Conservation (phyloP, 352 stramenopile species). For the Globisporangium perplexum region DNA sequence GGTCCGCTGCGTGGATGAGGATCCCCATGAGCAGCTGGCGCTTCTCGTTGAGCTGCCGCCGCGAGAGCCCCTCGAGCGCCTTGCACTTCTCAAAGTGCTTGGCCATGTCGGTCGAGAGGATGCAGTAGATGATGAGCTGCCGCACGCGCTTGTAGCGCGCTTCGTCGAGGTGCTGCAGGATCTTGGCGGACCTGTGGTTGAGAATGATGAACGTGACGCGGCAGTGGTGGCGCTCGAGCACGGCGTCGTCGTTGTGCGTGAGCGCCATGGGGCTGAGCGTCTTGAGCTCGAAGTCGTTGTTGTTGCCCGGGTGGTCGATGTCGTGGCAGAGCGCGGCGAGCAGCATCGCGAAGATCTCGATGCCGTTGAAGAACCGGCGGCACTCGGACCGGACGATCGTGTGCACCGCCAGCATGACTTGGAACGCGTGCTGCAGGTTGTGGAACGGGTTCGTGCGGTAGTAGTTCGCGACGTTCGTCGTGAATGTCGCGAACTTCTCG, state of each 20-base stretch:
- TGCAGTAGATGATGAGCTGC: conserved; percentile 57
- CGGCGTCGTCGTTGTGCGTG: conserved; percentile 79
- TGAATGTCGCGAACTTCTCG: conserved; percentile 51
- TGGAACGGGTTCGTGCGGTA: conserved; percentile 79
- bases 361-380: conserved; percentile 47
- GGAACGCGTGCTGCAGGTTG: conserved; percentile 74
- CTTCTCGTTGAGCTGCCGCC: conserved; percentile 53
- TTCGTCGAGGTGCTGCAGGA: conserved; percentile 54
- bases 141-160: conserved; percentile 50
- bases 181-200: conserved; percentile 67
- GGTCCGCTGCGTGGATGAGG: conserved; percentile 64
- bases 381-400: conserved; percentile 51
- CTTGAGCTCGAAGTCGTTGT: conserved; percentile 83
- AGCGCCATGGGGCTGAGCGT: conserved; percentile 67
- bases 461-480: conserved; percentile 52
- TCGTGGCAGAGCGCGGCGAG: conserved; percentile 73
- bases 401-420: conserved; percentile 57
- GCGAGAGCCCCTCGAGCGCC: conserved; percentile 48
- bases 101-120: conserved; percentile 76
- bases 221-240: conserved; percentile 81
- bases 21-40: conserved; percentile 53
- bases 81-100: conserved; percentile 77
- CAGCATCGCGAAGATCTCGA: conserved; percentile 74
- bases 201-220: conserved; percentile 74
- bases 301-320: conserved; percentile 79